A percentile compares a stretch with the other conserved stretches of the same genome.
phyloP scores from a whole-genome alignment of 768 basidiomycete genomes.

The Agaricus subrufescens region DNA sequence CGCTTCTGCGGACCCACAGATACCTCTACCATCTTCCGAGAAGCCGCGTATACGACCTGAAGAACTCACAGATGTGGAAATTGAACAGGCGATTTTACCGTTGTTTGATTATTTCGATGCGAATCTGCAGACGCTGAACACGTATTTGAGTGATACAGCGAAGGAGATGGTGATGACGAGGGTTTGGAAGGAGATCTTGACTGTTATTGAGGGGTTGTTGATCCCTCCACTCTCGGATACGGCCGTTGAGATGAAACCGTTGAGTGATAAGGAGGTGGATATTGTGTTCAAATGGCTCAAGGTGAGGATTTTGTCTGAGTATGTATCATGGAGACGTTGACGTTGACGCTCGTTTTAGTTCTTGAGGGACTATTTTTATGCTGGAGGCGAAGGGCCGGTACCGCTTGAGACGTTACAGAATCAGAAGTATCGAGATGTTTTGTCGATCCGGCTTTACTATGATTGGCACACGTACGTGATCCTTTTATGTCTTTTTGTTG shows the following conservation, averaged over 20 bases:
- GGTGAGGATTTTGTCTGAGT: slow-evolving; percentile 32
- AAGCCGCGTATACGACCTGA: slow-evolving; percentile 76
- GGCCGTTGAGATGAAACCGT: slow-evolving; percentile 84
- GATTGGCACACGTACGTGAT: slow-evolving; percentile 84
- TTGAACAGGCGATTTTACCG: slow-evolving; percentile 87
- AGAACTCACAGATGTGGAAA: slow-evolving; percentile 86
- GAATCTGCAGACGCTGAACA: slow-evolving; percentile 88
- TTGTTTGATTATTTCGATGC: slow-evolving; percentile 96
- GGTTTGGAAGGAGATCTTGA: slow-evolving; percentile 94
- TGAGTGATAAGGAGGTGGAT: slow-evolving; percentile 95
- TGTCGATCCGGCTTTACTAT: slow-evolving; percentile 91
- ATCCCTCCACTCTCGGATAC: slow-evolving; percentile 87
- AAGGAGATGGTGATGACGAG: slow-evolving; percentile 90
- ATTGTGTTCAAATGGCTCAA: slow-evolving; percentile 99
- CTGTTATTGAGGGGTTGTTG: slow-evolving; percentile 79
- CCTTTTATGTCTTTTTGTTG: not conserved
- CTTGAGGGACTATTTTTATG: slow-evolving; percentile 92
- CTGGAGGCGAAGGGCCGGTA: slow-evolving; percentile 88
- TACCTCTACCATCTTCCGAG: slow-evolving; percentile 70
- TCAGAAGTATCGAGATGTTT: slow-evolving; percentile 88
- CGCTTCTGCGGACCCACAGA: slow-evolving; percentile 65
- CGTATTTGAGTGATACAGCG: slow-evolving; percentile 75
- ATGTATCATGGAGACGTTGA: not conserved
- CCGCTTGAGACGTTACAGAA: slow-evolving; percentile 85
- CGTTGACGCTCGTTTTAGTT: slow-evolving; percentile 46